Percentiles rank a stretch among this genome's conserved stretches.
phyloP scores from a whole-genome alignment of 2,329 filamentous ascomycete species.

The Colletotrichum spinosum region DNA sequence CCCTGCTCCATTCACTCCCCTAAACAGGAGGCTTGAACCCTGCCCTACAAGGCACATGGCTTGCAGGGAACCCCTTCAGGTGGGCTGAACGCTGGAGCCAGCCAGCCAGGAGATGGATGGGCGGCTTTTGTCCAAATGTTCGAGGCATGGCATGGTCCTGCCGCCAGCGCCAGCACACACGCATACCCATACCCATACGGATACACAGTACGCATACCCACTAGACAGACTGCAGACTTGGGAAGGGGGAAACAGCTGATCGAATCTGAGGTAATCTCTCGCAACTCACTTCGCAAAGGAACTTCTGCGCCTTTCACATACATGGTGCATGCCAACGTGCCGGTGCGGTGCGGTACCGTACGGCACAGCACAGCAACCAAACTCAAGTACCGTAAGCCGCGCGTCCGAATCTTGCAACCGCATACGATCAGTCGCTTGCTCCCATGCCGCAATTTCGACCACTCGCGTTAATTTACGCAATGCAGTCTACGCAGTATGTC shows the following conservation, averaged over 20 bases:
- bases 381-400: constrained; percentile 14
- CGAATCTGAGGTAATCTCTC: constrained; percentile 24
- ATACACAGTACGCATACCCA: not conserved
- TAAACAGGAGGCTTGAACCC: constrained; percentile 7
- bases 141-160: not conserved
- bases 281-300: constrained; percentile 10
- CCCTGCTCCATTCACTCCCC: constrained; percentile 3
- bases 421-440: not conserved
- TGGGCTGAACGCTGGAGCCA: constrained; percentile 5
- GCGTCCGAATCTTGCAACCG: constrained; percentile 11
- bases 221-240: not conserved
- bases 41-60: constrained; percentile 32
- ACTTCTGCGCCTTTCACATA: not conserved
- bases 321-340: constrained; percentile 6
- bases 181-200: too few species aligned
- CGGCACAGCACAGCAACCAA: constrained; percentile 1
- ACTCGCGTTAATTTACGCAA: too few species aligned
- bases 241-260: constrained; percentile 11
- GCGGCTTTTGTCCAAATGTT: constrained; percentile 18
- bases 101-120: constrained; percentile 16
- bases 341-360: not conserved
- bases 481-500: too few species aligned
- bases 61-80: constrained; percentile 15
- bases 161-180: too few species aligned
- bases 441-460: not conserved